A percentile compares a stretch with the other conserved stretches of the same genome.
Conservation (phyloP, 1,284 basidiomycete genomes). For the Wallemia ichthyophaga region DNA sequence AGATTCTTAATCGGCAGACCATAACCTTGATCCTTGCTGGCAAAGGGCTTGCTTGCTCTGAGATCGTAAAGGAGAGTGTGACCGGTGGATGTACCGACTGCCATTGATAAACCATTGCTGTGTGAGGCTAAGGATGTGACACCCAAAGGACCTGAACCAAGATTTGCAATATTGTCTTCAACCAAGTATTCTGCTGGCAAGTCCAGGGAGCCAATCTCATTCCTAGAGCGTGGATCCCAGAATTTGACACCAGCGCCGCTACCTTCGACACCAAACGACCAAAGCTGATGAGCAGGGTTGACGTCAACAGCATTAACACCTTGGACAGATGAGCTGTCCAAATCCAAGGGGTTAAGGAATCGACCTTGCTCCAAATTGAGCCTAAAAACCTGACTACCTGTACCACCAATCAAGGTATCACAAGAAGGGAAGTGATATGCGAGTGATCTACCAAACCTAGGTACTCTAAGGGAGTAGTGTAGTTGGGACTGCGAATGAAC, state of each 20-base stretch:
- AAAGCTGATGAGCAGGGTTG: slow-evolving; percentile 72
- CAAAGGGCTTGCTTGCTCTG: slow-evolving; percentile 50
- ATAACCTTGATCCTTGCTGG: slow-evolving; percentile 88
- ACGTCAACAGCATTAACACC: slow-evolving; percentile 82
- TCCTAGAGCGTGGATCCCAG: slow-evolving; percentile 77
- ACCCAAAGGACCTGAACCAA: slow-evolving; percentile 21
- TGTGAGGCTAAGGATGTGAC: slow-evolving; percentile 55
- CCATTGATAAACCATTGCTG: slow-evolving; percentile 67
- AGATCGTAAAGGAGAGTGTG: slow-evolving; percentile 87
- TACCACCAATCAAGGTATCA: slow-evolving; percentile 43
- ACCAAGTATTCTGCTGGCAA: slow-evolving; percentile 34
- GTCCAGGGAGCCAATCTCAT: slow-evolving; percentile 38
- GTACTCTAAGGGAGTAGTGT: slow-evolving; percentile 75
- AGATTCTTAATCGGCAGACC: slow-evolving; percentile 67
- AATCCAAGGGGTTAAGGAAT: slow-evolving; percentile 43
- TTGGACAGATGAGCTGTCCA: slow-evolving; percentile 11
- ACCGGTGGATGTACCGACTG: slow-evolving; percentile 76
- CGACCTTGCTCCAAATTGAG: slow-evolving; percentile 87
- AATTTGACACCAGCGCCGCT: slow-evolving; percentile 47
- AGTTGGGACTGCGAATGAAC: slow-evolving; percentile 81
- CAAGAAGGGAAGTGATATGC: slow-evolving; percentile 65
- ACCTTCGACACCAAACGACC: slow-evolving; percentile 54
- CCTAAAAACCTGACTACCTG: slow-evolving; percentile 62
- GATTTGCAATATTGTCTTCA: background rate
- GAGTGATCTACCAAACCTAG: slow-evolving; percentile 66